A percentile compares a stretch with the other conserved stretches of the same genome.
Evolutionary conservation across 2,329 filamentous ascomycete species (phyloP).

Genomic region (Ceratocystis destructans): DNA sequence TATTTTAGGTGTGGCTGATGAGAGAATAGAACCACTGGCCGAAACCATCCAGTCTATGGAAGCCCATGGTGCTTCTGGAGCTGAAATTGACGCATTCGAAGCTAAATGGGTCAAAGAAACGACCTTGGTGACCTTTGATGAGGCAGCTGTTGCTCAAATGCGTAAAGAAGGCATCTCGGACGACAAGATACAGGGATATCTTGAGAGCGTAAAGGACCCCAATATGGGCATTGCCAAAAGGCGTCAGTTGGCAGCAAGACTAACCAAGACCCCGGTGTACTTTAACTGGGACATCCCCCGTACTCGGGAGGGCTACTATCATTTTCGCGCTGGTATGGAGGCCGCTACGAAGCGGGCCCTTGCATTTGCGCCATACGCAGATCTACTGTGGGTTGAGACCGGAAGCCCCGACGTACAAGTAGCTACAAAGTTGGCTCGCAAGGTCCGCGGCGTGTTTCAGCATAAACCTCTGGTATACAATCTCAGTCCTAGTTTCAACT

Average conservation of each 20-base stretch:
- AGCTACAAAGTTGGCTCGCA: constrained; percentile 57
- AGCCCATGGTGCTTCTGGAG: constrained; percentile 55
- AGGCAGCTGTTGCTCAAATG: constrained; percentile 69
- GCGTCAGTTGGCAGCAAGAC: constrained; percentile 53
- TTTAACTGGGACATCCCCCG: constrained; percentile 89
- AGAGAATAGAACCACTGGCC: constrained; percentile 62
- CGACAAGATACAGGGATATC: constrained; percentile 54
- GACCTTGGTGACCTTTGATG: constrained; percentile 79
- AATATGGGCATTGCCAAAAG: constrained; percentile 69
- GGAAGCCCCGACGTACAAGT: constrained; percentile 74
- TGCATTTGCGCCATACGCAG: constrained; percentile 80
- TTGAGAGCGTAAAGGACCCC: constrained; percentile 47
- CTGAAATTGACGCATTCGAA: constrained; percentile 77
- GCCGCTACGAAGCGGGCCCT: constrained; percentile 89
- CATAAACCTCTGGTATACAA: constrained; percentile 94
- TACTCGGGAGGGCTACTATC: constrained; percentile 87
- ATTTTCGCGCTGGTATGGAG: constrained; percentile 69
- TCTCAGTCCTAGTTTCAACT: constrained; percentile 93
- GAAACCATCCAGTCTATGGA: constrained; percentile 90
- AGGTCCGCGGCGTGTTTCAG: constrained; percentile 56
- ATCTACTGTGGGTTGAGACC: constrained; percentile 95
- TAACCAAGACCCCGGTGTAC: constrained; percentile 53
- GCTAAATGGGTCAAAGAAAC: constrained; percentile 77
- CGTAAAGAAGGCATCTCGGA: constrained; percentile 49
- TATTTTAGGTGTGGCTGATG: constrained; percentile 72